Base-by-base conservation (phyloP, 2,329 filamentous ascomycete species). In the Diaporthe humulicola region DNA sequence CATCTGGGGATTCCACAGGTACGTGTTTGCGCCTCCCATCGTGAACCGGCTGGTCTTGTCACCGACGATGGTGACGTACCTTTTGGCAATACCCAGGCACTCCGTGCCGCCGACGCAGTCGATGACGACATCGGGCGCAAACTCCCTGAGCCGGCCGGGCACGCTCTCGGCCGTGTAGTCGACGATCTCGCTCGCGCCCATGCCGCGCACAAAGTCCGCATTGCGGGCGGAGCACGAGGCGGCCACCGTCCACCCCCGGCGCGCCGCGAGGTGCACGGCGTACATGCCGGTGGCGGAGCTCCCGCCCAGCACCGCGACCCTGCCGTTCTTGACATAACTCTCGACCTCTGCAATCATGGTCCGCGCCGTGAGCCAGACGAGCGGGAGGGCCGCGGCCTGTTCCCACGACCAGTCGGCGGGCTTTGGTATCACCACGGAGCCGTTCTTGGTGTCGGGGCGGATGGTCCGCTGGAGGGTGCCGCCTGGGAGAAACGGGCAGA, bases 211-310 rank as follows among this genome's bases (percentile, higher is more conserved):
- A 50, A 77, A 76, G 1, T 77, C 76, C 0, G 66, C 70, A 42
- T 79, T 79, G 33, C 76, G 75, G 14, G 74, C 67, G 2, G 77
- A 79, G 73, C 78, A 79, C 0, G 77, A 76, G 10, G 75, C 73
- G 10, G 77, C 36, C 28, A 79, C 74, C 4, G 58, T 71, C 78
- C 77, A 79, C 17, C 77, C 77, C n/a, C 77, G 76, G 64, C 70
- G 57, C 22, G 66, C 70, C 2, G 78, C 78, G 4, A 79, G 52
- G 12, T 74, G 66, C 9, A 77, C 60, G 3, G 71, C 70, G 73
- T 79, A 78, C 70, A 79, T 76, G 10, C 78, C 77, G 2, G 69
- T 77, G 22, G 70, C 73, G 1, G 78, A 79, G 42, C 75, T 77
- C 36, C 77, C 78, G 15, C 78, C 76, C 30, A 79, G 61, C 15